Percentiles rank a stretch among this genome's conserved stretches.
These are phyloP conservation scores for Komagataella pastoris DNA, from an alignment of 805 yeast species.

Conservation along the genomic window DNA sequence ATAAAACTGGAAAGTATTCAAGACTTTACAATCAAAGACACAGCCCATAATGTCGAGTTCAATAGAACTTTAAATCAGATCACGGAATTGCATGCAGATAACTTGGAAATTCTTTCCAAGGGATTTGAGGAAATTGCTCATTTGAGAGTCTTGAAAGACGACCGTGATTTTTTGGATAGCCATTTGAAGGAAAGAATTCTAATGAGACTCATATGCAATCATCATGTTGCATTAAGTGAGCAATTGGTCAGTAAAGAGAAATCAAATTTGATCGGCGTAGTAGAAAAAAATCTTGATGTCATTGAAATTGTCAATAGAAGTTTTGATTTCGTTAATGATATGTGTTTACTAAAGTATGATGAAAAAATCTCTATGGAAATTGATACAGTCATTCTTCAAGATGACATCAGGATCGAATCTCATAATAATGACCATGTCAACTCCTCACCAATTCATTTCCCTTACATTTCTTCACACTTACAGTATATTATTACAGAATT, in stretches of 20 bases:
- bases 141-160: conserved; percentile 10
- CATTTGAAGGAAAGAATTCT: conserved; percentile 79
- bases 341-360: conserved; percentile 76
- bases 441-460: conserved; percentile 32
- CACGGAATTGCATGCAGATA: conserved; percentile 71
- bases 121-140: conserved; percentile 57
- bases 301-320: conserved; percentile 49
- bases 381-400: conserved; percentile 20
- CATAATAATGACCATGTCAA: conserved; percentile 19
- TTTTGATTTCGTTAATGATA: conserved; percentile 67
- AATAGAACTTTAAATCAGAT: conserved; percentile 37
- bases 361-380: conserved; percentile 48
- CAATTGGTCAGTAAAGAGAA: conserved; percentile 10
- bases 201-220: conserved; percentile 78
- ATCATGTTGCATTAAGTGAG: conserved; percentile 55
- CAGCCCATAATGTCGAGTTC: conserved; percentile 41
- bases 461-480: conserved; percentile 78
- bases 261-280: conserved; percentile 43
- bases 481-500: conserved; percentile 83
- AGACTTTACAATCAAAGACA: conserved; percentile 23
- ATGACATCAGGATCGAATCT: conserved; percentile 16
- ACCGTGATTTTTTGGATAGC: conserved; percentile 41
- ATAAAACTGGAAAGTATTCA: conserved; percentile 7
- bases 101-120: conserved; percentile 65
- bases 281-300: conserved; percentile 56